A percentile compares a stretch with the other conserved stretches of the same genome.
Conservation (phyloP, 2,329 filamentous ascomycete species). For the Rutstroemia sp. region DNA sequence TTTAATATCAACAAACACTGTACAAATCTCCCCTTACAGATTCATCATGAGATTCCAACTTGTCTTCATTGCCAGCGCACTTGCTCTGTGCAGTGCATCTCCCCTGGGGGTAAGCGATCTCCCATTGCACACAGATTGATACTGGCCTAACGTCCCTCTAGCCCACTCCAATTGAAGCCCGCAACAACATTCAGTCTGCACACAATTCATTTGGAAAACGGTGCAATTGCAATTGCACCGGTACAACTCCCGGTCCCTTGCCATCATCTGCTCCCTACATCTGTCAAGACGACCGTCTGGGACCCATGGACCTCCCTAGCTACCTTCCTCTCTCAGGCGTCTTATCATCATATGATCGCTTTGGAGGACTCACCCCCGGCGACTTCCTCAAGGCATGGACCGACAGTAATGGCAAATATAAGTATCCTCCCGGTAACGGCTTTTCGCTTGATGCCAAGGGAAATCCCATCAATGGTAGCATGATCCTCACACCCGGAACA, state of each 20-base stretch:
- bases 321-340: slow-evolving; percentile 1
- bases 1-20: no score
- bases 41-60: slow-evolving; percentile 1
- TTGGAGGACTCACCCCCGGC: slow-evolving; percentile 1
- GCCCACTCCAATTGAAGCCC: neutral
- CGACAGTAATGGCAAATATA: neutral
- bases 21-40: no score
- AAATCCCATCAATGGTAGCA: neutral
- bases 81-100: slow-evolving; percentile 3
- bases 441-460: neutral
- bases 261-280: slow-evolving; percentile 1
- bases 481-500: neutral
- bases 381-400: slow-evolving; percentile 3
- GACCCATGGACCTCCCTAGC: neutral
- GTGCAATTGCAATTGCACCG: slow-evolving; percentile 4
- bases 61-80: neutral
- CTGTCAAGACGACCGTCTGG: slow-evolving; percentile 1
- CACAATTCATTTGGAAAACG: neutral
- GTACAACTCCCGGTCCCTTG: neutral
- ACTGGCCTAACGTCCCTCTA: neutral
- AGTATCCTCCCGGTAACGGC: neutral
- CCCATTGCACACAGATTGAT: neutral
- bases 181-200: neutral
- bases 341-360: slow-evolving; percentile 5
- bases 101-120: neutral